Conservation (phyloP, 495 filamentous ascomycete genomes). For the Penicillium subrubescens region DNA sequence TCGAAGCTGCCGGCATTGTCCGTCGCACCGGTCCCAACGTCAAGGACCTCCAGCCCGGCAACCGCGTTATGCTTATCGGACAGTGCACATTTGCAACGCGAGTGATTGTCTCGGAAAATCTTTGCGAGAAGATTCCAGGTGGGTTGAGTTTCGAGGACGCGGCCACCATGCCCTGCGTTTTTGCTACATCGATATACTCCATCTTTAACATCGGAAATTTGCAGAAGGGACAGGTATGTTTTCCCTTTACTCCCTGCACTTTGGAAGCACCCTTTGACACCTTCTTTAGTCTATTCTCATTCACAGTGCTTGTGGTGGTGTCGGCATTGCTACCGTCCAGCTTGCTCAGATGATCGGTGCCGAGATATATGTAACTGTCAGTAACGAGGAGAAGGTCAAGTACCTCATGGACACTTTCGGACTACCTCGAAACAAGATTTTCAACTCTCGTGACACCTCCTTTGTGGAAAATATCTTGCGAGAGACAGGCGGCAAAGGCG, state of each 20-base stretch:
- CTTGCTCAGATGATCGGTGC: slow-evolving; percentile 26
- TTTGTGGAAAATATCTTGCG: slow-evolving; percentile 45
- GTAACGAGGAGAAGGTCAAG: slow-evolving; percentile 39
- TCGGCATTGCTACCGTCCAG: slow-evolving; percentile 45
- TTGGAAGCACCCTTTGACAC: too few species aligned
- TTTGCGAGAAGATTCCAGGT: slow-evolving; percentile 35
- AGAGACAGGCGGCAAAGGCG: slow-evolving; percentile 46
- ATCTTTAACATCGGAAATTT: slow-evolving; percentile 37
- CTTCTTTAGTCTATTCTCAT: slow-evolving; percentile 39
- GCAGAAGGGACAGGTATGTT: slow-evolving; percentile 27
- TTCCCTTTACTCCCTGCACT: too few species aligned
- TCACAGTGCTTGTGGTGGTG: slow-evolving; percentile 45
- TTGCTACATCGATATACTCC: slow-evolving; percentile 40
- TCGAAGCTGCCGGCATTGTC: too few species aligned
- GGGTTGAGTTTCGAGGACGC: slow-evolving; percentile 42
- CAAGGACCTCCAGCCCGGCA: too few species aligned
- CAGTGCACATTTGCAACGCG: slow-evolving; percentile 35
- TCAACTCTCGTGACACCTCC: slow-evolving; percentile 46
- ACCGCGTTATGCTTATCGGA: slow-evolving; percentile 43
- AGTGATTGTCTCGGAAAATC: slow-evolving; percentile 15
- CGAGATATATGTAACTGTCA: slow-evolving; percentile 42
- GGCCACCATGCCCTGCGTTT: slow-evolving; percentile 45
- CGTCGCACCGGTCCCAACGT: too few species aligned
- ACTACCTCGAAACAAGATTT: slow-evolving; percentile 45
- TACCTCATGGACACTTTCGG: slow-evolving; percentile 34